Base-by-base conservation (phyloP, 1,284 basidiomycete genomes). In the Sporisorium sorghi region DNA sequence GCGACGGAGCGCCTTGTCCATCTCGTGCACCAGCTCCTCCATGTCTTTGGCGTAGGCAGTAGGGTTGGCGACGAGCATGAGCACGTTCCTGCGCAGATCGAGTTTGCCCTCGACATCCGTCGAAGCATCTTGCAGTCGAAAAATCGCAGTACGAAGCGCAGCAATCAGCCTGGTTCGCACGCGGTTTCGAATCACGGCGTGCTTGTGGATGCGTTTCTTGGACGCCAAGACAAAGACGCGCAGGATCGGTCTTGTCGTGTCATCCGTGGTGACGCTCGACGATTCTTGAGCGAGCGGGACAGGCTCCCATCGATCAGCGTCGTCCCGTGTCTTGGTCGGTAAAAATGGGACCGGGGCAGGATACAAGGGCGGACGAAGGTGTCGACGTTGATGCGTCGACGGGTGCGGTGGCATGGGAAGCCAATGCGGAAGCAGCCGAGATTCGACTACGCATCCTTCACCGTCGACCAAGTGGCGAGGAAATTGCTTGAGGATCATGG, bases 181-280 rank as follows among this genome's bases (percentile, higher is more conserved):
- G 12, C 70, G 68, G 30, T 73, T 52, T 24, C 79, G 76, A 44
- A 81, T 63, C 6, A 79, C 76, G 15, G 79, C 79, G 6, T 58
- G 66, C 54, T 79, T 79, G 61, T 81, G 77, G 44, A 78, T 72
- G 23, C 69, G 65, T 43, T 76, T 75, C 65, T 79, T 79, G 63
- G 71, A 60, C 32, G 71, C 59, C 24, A 77, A 32, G 3, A 75
- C 66, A 23, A 78, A 66, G 12, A 59, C 47, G 21, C 70, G 71
- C 5, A 75, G 33, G 3, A 72, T 48, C 8, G 72, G 67, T 19
- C 66, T 37, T 0, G 32, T 19, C 5, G 33, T 35, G 12, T 11
- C 10, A 11, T 15, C n/a, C 7, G 21, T 5, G 6, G 9, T n/a
- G 8, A 26, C n/a, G 1, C 21, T 32, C 5, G 42, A n/a, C 30